Percentiles rank a stretch among this genome's conserved stretches.
phyloP scores from a whole-genome alignment of 2,329 filamentous ascomycete species.

The Achaetomium macrosporum region DNA sequence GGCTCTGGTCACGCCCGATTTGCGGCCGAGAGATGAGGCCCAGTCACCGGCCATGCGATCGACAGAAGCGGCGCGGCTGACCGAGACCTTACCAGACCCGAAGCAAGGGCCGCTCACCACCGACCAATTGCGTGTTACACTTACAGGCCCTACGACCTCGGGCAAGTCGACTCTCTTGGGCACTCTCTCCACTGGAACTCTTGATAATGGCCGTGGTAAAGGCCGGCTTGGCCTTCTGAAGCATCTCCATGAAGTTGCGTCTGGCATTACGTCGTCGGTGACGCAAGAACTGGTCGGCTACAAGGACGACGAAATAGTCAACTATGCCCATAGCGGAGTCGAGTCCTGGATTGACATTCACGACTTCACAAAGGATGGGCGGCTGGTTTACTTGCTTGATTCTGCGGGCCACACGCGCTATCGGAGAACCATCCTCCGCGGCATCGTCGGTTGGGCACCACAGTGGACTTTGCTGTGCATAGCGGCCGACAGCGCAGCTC shows the following conservation, averaged over 20 bases:
- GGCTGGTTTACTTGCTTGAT: constrained; percentile 83
- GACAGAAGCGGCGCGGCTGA: constrained; percentile 4
- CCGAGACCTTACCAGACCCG: constrained; percentile 19
- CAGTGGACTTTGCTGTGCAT: constrained; percentile 91
- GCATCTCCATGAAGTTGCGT: constrained; percentile 87
- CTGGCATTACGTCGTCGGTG: constrained; percentile 89
- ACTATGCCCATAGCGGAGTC: constrained; percentile 80
- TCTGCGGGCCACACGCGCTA: constrained; percentile 89
- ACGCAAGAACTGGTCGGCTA: constrained; percentile 93
- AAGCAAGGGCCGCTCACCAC: constrained; percentile 48
- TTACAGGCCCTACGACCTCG: constrained; percentile 83
- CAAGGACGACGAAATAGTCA: constrained; percentile 56
- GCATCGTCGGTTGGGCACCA: constrained; percentile 90
- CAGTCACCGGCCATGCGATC: constrained; percentile 9
- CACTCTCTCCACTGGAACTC: constrained; percentile 75
- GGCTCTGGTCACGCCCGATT: constrained; percentile 73
- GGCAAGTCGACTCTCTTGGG: constrained; percentile 91
- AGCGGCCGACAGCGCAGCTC: constrained; percentile 64
- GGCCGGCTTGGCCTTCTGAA: constrained; percentile 83
- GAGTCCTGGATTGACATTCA: constrained; percentile 95
- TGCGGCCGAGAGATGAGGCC: constrained; percentile 37
- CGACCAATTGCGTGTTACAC: constrained; percentile 76
- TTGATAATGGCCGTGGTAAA: constrained; percentile 89
- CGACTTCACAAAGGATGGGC: constrained; percentile 63
- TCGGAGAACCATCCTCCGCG: constrained; percentile 78